phyloP scores from a whole-genome alignment of 768 basidiomycete genomes.

The Termitomyces sp. region DNA sequence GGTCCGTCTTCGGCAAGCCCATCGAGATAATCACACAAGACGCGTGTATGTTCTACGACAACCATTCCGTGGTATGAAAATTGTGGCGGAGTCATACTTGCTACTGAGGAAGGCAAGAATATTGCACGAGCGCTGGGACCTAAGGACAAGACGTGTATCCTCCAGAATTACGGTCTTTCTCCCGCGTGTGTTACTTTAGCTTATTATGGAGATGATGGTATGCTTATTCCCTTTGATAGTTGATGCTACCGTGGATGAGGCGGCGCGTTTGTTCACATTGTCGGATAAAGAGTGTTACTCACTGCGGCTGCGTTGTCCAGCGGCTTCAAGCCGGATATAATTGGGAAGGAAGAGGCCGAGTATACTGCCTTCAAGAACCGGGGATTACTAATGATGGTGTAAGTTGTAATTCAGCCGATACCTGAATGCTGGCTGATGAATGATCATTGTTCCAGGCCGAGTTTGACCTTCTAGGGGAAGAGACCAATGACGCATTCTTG shows the following conservation, averaged over 20 bases:
- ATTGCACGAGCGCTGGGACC: conserved; percentile 37
- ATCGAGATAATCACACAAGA: conserved; percentile 41
- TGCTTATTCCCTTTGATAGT: conserved; percentile 16
- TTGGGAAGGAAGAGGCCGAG: conserved; percentile 19
- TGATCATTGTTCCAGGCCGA: conserved; percentile 21
- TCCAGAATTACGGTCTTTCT: conserved; percentile 40
- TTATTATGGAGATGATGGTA: background rate
- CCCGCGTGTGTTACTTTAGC: conserved; percentile 7
- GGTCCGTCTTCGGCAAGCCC: conserved; percentile 36
- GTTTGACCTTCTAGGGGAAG: conserved; percentile 19
- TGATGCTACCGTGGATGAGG: conserved; percentile 35
- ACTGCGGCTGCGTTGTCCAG: conserved; percentile 33
- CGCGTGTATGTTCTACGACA: conserved; percentile 36
- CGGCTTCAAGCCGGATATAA: conserved; percentile 16
- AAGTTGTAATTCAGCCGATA: background rate
- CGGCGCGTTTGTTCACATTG: conserved; percentile 33
- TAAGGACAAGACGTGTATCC: conserved; percentile 34
- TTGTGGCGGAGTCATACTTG: conserved; percentile 44
- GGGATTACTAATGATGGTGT: conserved; percentile 15
- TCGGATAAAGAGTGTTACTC: conserved; percentile 41
- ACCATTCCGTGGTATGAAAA: conserved; percentile 37
- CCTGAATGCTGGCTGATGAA: background rate
- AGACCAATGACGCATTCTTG: conserved; percentile 22
- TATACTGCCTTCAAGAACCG: conserved; percentile 17
- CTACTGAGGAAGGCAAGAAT: conserved; percentile 34